These are phyloP conservation scores for Diutina siamensis DNA, from an alignment of 1,139 yeast species.

Conservation along the genomic window DNA sequence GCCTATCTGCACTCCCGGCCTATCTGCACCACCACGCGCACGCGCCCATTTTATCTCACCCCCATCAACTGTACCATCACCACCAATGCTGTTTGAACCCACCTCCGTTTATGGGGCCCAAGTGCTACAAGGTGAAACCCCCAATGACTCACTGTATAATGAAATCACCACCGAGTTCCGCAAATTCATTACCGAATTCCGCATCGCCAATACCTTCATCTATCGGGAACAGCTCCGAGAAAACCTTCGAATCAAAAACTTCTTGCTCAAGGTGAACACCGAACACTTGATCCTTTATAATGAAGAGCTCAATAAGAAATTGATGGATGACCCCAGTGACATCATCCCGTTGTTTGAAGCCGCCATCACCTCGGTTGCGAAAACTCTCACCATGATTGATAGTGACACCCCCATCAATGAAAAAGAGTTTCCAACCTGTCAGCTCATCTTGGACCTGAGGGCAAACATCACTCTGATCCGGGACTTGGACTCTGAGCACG, in stretches of 20 bases:
- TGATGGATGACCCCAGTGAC: constrained; percentile 81
- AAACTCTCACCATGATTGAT: constrained; percentile 56
- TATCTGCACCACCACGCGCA: too few species aligned
- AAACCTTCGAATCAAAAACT: constrained; percentile 68
- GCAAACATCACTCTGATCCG: constrained; percentile 69
- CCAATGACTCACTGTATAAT: constrained; percentile 55
- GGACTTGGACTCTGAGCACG: constrained; percentile 73
- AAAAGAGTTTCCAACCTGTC: constrained; percentile 59
- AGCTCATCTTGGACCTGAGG: constrained; percentile 63
- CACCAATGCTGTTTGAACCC: constrained; percentile 61
- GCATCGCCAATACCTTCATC: constrained; percentile 70
- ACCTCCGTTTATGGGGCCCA: constrained; percentile 75
- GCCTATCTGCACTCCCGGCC: too few species aligned
- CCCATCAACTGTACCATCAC: neutral
- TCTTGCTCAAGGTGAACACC: constrained; percentile 61
- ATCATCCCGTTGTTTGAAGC: constrained; percentile 81
- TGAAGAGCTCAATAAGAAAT: constrained; percentile 76
- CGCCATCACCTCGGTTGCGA: constrained; percentile 87
- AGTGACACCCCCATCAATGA: constrained; percentile 37
- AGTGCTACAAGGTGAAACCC: constrained; percentile 73
- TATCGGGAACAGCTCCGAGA: constrained; percentile 91
- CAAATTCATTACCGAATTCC: constrained; percentile 73
- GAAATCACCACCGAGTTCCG: constrained; percentile 76
- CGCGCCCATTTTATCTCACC: neutral
- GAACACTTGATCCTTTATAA: constrained; percentile 82